Base-by-base conservation (phyloP, 2,329 filamentous ascomycete species). In the Arthrobotrys sphaeroides region DNA sequence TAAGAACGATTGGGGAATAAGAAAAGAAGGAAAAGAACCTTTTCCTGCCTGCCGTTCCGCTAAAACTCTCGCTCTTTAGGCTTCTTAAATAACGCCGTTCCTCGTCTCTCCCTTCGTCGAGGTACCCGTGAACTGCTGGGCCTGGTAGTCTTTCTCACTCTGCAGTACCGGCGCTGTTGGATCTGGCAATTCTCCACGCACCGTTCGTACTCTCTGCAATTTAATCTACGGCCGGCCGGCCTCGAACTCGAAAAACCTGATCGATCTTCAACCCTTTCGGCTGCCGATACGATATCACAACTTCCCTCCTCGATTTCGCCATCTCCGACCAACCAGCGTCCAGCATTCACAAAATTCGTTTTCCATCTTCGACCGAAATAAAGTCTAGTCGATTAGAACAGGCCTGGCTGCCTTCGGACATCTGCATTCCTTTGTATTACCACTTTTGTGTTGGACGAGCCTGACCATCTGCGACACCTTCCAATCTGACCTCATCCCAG, bases 401-500 rank as follows among this genome's bases (percentile, higher is more conserved):
- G 66, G 59, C 67, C 67, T 64, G 59, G 67, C 38, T 53, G 66
- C 66, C 66, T 62, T 47, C 26, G 40, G 9, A 24, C 28, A 10
- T n/a, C 61, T 18, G 36, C 12, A 24, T 55, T 43, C 16, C 36
- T 22, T 18, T 45, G 28, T 57, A 5, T 33, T 38, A 36, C 18
- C 26, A 16, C 5, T 49, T 45, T 62, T 65, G 61, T 42, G 43
- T 65, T 42, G 61, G 43, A 38, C 33, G 26, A 26, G 3, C 13
- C 13, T 5, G 7, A 31, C 38, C 22, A 13, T 57, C 67, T 72
- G 67, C 67, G 67, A 65, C 67, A 64, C 67, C 67, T 72, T 47
- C 67, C 67, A 13, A 49, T 72, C 59, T 26, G 67, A 72, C 26
- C 65, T 69, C 33, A 69, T 22, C 65, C 51, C 40, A 45, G 20